Evolutionary conservation across 208 protist genomes (phyloP).

Genomic region (Acanthamoeba culbertsoni): DNA sequence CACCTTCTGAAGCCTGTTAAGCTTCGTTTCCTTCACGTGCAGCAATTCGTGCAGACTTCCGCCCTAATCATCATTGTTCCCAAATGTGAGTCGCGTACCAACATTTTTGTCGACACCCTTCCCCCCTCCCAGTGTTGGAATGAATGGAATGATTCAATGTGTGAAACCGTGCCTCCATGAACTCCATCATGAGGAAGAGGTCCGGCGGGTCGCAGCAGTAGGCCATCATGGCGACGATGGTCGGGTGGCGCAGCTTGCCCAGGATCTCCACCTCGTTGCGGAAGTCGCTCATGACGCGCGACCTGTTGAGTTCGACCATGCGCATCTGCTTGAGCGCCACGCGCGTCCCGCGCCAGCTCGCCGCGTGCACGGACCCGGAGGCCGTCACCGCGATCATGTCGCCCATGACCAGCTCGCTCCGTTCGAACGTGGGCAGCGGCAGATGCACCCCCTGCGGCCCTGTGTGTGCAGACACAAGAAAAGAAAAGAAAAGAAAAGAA

Average conservation of each 20-base stretch:
- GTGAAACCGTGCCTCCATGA: not conserved
- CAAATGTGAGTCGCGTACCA: no score
- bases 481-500: not conserved
- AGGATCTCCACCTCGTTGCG: constrained; percentile 76
- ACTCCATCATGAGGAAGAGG: constrained; percentile 20
- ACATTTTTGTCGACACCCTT: no score
- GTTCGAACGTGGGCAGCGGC: not conserved
- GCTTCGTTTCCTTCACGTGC: not conserved
- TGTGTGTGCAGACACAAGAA: not conserved
- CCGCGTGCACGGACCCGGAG: not conserved
- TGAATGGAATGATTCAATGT: no score
- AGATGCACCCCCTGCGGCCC: not conserved
- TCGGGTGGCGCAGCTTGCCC: constrained; percentile 67
- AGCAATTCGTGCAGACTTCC: not conserved
- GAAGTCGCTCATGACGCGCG: constrained; percentile 61
- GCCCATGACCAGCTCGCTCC: not conserved
- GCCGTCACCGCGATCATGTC: not conserved
- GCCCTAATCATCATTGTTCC: not conserved
- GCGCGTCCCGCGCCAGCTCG: not conserved
- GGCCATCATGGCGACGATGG: constrained; percentile 71
- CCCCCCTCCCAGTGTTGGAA: no score
- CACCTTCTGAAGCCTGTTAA: not conserved
- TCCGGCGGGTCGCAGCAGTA: constrained; percentile 38
- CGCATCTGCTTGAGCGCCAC: constrained; percentile 17
- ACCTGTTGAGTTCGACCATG: constrained; percentile 32